phyloP scores from a whole-genome alignment of 1,139 yeast genomes.

The Hemisphaericaspora subhashii region DNA sequence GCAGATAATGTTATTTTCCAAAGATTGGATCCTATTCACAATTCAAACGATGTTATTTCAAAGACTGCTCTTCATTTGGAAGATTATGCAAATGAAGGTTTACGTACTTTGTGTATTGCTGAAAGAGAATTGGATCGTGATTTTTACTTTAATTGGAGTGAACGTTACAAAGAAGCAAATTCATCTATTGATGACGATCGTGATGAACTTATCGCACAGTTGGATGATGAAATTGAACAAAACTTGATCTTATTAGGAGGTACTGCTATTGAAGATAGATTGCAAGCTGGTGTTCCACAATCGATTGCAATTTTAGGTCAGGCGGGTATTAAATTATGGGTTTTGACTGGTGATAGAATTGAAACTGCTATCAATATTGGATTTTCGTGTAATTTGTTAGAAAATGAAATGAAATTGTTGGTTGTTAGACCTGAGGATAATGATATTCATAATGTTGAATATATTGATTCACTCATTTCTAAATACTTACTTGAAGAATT shows the following conservation, averaged over 20 bases:
- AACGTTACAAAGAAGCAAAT: constrained; percentile 67
- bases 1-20: constrained; percentile 91
- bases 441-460: constrained; percentile 24
- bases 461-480: constrained; percentile 37
- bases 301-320: constrained; percentile 79
- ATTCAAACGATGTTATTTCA: constrained; percentile 36
- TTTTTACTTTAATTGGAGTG: constrained; percentile 68
- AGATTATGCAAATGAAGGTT: constrained; percentile 94
- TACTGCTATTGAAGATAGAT: constrained; percentile 94
- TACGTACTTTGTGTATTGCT: constrained; percentile 92
- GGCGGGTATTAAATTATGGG: constrained; percentile 97
- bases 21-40: constrained; percentile 50
- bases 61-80: constrained; percentile 79
- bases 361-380: constrained; percentile 99
- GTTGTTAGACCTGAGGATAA: constrained; percentile 52
- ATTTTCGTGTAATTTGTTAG: constrained; percentile 87
- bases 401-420: constrained; percentile 81
- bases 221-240: constrained; percentile 79
- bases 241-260: constrained; percentile 81
- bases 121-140: constrained; percentile 67
- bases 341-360: constrained; percentile 93
- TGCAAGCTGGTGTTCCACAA: constrained; percentile 96
- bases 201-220: constrained; percentile 73
- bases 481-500: constrained; percentile 43
- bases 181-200: constrained; percentile 73